Percentiles rank a stretch among this genome's conserved stretches.
Conservation (phyloP, 345 rosid genomes). For the Sisymbrium irio region DNA sequence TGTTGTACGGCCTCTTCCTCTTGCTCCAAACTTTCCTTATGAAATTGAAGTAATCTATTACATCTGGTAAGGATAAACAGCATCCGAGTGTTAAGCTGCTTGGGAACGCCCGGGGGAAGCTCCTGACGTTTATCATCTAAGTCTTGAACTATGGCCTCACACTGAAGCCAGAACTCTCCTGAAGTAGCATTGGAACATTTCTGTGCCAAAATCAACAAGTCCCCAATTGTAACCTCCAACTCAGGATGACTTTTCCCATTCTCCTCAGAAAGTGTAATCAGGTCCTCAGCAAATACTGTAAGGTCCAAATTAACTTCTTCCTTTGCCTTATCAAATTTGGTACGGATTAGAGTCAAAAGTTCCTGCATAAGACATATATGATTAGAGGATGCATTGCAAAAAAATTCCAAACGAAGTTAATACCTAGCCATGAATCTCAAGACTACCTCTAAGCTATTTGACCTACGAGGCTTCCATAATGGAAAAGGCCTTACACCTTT, state of each 20-base stretch:
- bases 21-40: constrained; percentile 83
- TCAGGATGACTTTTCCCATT: constrained; percentile 79
- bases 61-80: constrained; percentile 93
- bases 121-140: constrained; percentile 93
- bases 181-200: constrained; percentile 70
- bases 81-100: constrained; percentile 83
- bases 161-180: constrained; percentile 85
- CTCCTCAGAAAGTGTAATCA: constrained; percentile 65
- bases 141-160: constrained; percentile 94
- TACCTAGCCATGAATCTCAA: not conserved
- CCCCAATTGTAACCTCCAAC: constrained; percentile 75
- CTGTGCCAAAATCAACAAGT: constrained; percentile 80
- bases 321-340: constrained; percentile 89
- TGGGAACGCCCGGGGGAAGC: constrained; percentile 71
- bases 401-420: too few species aligned
- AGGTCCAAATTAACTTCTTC: constrained; percentile 93
- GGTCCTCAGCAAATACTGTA: constrained; percentile 66
- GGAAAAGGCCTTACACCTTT: constrained; percentile 93
- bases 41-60: constrained; percentile 88
- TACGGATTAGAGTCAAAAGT: constrained; percentile 60
- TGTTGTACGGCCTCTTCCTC: constrained; percentile 61
- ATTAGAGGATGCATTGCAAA: constrained; percentile 25
- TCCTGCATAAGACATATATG: constrained; percentile 48
- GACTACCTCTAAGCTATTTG: constrained; percentile 70
- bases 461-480: constrained; percentile 72